A percentile compares a stretch with the other conserved stretches of the same genome.
phyloP scores from a whole-genome alignment of 306 rosid genomes.

The Coriaria nepalensis region DNA sequence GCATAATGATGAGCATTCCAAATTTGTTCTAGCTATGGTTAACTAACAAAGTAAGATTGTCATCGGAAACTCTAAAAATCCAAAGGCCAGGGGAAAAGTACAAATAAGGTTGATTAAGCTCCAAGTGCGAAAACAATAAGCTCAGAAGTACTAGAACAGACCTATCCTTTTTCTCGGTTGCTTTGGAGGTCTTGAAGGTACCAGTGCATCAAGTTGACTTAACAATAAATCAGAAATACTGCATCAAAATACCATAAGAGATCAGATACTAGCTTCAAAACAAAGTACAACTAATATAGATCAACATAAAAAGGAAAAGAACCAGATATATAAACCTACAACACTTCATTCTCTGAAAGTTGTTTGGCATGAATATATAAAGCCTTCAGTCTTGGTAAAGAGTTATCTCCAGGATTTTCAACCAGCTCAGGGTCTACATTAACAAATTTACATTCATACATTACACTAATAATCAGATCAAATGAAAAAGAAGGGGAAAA shows the following conservation, averaged over 20 bases:
- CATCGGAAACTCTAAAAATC: too few species aligned
- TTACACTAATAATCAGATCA: too few species aligned
- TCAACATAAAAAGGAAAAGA: constrained; percentile 1
- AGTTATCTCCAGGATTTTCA: constrained; percentile 93
- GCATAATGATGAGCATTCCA: too few species aligned
- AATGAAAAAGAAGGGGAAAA: constrained; percentile 10
- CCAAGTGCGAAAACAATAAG: too few species aligned
- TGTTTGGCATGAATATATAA: constrained; percentile 77
- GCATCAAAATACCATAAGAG: constrained; percentile 28
- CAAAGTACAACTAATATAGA: background rate
- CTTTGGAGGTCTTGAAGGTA: constrained; percentile 68
- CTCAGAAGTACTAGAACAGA: constrained; percentile 22
- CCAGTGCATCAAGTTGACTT: constrained; percentile 59
- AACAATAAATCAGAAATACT: constrained; percentile 49
- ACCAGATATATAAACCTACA: constrained; percentile 20
- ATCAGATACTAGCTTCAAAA: constrained; percentile 4
- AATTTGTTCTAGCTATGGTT: too few species aligned
- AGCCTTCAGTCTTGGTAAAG: constrained; percentile 44
- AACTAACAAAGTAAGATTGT: too few species aligned
- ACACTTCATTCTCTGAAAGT: constrained; percentile 66
- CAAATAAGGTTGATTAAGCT: too few species aligned
- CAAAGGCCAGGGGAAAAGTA: too few species aligned
- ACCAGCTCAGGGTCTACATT: constrained; percentile 82
- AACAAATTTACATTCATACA: too few species aligned
- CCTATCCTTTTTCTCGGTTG: constrained; percentile 80